A percentile compares a stretch with the other conserved stretches of the same genome.
Conservation (phyloP, 179 eudicot genomes). For the Heliamphora pulchella region DNA sequence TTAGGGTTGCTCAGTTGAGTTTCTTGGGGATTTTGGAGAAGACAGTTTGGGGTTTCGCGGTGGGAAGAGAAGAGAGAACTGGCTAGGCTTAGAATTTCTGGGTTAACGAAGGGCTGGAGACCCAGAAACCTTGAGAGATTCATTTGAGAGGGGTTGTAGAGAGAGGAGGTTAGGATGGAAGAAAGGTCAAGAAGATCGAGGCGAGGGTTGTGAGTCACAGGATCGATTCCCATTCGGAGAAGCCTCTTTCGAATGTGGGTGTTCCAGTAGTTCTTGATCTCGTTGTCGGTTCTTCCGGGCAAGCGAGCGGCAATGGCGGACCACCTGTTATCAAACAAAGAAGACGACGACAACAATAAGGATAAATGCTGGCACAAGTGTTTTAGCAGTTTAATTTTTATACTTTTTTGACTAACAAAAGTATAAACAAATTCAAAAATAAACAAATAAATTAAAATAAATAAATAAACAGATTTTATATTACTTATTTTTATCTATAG, state of each 20-base stretch:
- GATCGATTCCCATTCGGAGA: slow-evolving; percentile 41
- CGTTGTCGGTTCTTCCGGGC: slow-evolving; percentile 53
- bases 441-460: no score
- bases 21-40: slow-evolving; percentile 23
- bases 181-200: slow-evolving; percentile 38
- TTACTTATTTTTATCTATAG: no score
- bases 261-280: slow-evolving; percentile 56
- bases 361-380: no score
- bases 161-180: slow-evolving; percentile 32
- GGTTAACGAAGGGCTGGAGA: slow-evolving; percentile 36
- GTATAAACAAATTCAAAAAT: no score
- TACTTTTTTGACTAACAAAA: no score
- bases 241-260: slow-evolving; percentile 54
- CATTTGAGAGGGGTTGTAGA: slow-evolving; percentile 24
- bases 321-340: slow-evolving; percentile 28
- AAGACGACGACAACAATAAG: no score
- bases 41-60: slow-evolving; percentile 17
- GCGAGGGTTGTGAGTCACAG: slow-evolving; percentile 51
- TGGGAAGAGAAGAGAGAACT: slow-evolving; percentile 22
- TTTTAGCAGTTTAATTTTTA: no score
- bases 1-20: slow-evolving; percentile 12
- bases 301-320: slow-evolving; percentile 50
- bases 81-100: slow-evolving; percentile 32
- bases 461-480: no score
- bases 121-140: slow-evolving; percentile 33